Percentiles rank a stretch among this genome's conserved stretches.
Conservation (phyloP, 2,329 filamentous ascomycete species). For the Fonsecaea multimorphosa region DNA sequence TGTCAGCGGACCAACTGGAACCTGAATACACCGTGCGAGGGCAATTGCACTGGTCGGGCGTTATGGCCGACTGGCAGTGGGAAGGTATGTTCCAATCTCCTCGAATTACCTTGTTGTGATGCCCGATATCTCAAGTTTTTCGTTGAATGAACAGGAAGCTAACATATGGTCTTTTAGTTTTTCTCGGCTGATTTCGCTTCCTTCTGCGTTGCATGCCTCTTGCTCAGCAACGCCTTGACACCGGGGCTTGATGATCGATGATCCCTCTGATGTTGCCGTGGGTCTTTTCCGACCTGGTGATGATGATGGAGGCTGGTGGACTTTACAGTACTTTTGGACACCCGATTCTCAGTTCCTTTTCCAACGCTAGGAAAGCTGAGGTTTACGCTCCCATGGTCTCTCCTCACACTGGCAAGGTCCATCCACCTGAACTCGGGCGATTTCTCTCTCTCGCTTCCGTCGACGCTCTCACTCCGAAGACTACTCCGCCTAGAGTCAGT, state of each 20-base stretch:
- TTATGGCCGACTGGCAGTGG: constrained; percentile 76
- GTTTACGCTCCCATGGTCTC: constrained; percentile 23
- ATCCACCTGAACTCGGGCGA: constrained; percentile 39
- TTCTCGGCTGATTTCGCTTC: constrained; percentile 47
- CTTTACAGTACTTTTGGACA: constrained; percentile 19
- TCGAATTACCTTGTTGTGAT: too few relatives aligned
- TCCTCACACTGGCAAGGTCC: constrained; percentile 35
- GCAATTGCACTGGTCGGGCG: constrained; percentile 70
- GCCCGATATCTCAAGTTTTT: background rate
- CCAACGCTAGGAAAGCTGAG: constrained; percentile 9
- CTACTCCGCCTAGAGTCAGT: constrained; percentile 22
- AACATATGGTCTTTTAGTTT: constrained; percentile 42
- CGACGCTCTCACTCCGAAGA: constrained; percentile 4
- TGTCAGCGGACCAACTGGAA: constrained; percentile 49
- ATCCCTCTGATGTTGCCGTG: constrained; percentile 21
- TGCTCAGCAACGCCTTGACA: constrained; percentile 12
- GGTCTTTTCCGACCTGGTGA: constrained; percentile 19
- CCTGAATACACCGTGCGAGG: constrained; percentile 69
- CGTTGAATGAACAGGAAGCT: constrained; percentile 7
- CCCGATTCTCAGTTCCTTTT: constrained; percentile 18
- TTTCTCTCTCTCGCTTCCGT: constrained; percentile 26
- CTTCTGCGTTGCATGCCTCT: constrained; percentile 10
- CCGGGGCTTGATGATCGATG: constrained; percentile 14
- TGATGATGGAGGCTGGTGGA: constrained; percentile 16
- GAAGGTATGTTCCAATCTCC: constrained; percentile 58